Percentiles rank a stretch among this genome's conserved stretches.
phyloP scores from a whole-genome alignment of 495 filamentous ascomycete species.

The Collariella sp. region DNA sequence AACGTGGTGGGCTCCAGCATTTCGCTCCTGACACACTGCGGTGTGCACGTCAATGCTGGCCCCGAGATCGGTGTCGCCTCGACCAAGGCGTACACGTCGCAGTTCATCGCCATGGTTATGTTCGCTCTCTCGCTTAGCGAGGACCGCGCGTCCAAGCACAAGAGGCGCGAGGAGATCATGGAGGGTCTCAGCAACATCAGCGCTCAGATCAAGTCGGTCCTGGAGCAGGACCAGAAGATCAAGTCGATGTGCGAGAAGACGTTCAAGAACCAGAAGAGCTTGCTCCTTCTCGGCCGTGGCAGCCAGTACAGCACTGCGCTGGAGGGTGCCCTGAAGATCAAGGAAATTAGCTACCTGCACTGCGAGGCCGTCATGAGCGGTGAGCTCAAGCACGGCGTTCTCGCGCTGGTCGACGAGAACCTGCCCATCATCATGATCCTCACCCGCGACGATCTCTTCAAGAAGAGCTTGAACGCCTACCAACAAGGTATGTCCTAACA shows the following conservation, averaged over 20 bases:
- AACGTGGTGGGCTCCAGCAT: constrained; percentile 98
- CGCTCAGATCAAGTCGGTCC: constrained; percentile 80
- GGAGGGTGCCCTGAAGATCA: constrained; percentile 98
- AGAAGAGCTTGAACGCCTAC: constrained; percentile 96
- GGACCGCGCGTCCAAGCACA: constrained; percentile 88
- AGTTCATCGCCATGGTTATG: constrained; percentile 99
- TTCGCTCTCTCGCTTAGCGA: constrained; percentile 93
- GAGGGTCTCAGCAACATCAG: constrained; percentile 81
- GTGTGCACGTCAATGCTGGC: constrained; percentile 98
- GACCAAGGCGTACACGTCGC: constrained; percentile 97
- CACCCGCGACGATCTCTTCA: constrained; percentile 89
- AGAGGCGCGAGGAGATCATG: constrained; percentile 93
- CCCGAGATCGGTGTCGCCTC: constrained; percentile 98
- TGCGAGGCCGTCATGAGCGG: constrained; percentile 99
- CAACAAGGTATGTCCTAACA: constrained; percentile 67
- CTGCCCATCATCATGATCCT: constrained; percentile 99
- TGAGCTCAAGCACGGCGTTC: constrained; percentile 95
- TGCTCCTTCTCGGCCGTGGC: constrained; percentile 87
- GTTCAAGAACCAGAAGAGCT: constrained; percentile 94
- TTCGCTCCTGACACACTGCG: constrained; percentile 95
- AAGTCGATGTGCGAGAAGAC: constrained; percentile 82
- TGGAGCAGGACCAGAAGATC: constrained; percentile 85
- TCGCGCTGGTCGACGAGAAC: constrained; percentile 95
- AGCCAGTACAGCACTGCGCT: constrained; percentile 95
- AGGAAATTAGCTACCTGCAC: constrained; percentile 99